Conservation (phyloP, 139 green algal genomes). For the Zygnema cylindricum region DNA sequence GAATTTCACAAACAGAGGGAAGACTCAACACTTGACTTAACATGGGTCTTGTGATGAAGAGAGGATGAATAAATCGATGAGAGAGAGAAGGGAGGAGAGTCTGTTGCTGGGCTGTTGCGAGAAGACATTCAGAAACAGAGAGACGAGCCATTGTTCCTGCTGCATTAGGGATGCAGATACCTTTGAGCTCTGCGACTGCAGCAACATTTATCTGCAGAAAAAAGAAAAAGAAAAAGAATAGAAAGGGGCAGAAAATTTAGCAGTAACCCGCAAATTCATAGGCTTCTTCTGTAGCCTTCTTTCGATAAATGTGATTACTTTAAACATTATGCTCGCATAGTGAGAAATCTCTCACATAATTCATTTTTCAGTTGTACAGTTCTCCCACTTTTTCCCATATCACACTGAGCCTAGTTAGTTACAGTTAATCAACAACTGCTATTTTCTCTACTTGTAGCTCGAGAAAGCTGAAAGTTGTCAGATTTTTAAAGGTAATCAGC, state of each 20-base stretch:
- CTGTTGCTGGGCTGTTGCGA: background rate
- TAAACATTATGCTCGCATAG: no score
- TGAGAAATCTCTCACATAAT: no score
- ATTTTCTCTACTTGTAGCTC: no score
- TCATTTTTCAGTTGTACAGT: no score
- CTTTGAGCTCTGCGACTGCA: conserved; percentile 29
- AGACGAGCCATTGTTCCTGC: conserved; percentile 7
- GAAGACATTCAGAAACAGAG: background rate
- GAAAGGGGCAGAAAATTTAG: conserved; percentile 13
- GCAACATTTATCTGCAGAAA: background rate
- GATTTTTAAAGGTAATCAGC: no score
- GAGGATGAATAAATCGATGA: background rate
- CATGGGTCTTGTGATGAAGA: background rate
- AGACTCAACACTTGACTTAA: background rate
- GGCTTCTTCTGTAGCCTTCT: no score
- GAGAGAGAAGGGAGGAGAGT: background rate
- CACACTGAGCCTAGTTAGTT: no score
- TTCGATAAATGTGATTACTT: no score
- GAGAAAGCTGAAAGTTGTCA: no score
- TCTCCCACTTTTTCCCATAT: no score
- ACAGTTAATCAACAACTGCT: no score
- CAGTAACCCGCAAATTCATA: no score
- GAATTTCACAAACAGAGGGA: background rate
- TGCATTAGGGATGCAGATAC: conserved; percentile 12
- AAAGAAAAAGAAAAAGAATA: conserved; percentile 26